Base-by-base conservation (phyloP, 23 red algal species). In the Gracilaria gracilis region DNA sequence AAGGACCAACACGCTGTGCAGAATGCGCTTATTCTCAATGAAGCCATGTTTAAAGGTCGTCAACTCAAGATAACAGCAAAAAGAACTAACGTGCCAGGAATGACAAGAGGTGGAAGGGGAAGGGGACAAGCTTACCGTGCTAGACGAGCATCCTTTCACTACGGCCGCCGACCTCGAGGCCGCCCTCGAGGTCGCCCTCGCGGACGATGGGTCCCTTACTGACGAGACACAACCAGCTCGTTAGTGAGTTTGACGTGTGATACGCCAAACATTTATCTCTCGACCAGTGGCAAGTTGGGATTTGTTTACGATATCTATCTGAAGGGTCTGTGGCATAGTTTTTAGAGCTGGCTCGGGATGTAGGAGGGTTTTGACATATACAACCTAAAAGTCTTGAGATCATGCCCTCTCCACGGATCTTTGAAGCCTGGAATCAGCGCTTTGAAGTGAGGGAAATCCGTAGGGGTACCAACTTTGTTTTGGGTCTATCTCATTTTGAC, bases 11-110 rank as follows among this genome's bases (percentile, higher is more conserved):
- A 97, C 73, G 89, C 82, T 33, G 95, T 89, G 13, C 83, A 94
- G 62, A 97, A 97, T 71, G 95, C 95, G 20, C 80, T 88, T 50
- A 93, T 97, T 44, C 87, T 97, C 19, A 97, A 97, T 48, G 95
- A 97, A 61, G 93, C 95, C 53, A 67, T 78, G 53, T 97, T 97
- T 51, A 57, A 76, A 47, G 89, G 84, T 23, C 83, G 95, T 28
- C 90, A 86, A 67, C 69, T 97, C 57, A 97, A 97, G 82, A 88
- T 97, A 25, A 49, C 66, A 64, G 84, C 67, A 66, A 88, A 88
- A 21, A 35, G 84, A 21, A 88, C 84, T 42, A 88, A 88, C 38
- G 48, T 88, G n/a, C 84, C 84, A 7, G 70, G 65, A 16, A 24
- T 75, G 28, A 32, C 65, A 25, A 72, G 84, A 58, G 82, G 82